Percentiles rank a stretch among this genome's conserved stretches.
Evolutionary conservation across 805 yeast species (phyloP).

Genomic region (Maudiozyma barnettii): DNA sequence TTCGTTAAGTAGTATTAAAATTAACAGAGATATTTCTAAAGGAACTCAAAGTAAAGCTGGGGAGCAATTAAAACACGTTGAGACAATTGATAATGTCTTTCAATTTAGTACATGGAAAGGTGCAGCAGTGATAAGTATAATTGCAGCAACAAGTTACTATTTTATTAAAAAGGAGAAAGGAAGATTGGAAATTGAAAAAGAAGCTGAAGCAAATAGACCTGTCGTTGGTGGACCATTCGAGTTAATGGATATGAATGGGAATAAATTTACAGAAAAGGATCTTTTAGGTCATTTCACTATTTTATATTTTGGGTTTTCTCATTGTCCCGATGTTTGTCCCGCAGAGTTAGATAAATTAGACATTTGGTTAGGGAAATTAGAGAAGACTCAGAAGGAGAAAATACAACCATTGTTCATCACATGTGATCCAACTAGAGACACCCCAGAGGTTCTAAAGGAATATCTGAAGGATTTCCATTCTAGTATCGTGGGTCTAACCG

Average conservation of each 20-base stretch:
- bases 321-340: slow-evolving; percentile 97
- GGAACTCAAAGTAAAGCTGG: not conserved
- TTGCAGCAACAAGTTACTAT: slow-evolving; percentile 62
- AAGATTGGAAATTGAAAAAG: slow-evolving; percentile 60
- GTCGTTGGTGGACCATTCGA: slow-evolving; percentile 71
- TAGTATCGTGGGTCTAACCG: slow-evolving; percentile 81
- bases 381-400: slow-evolving; percentile 39
- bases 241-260: slow-evolving; percentile 59
- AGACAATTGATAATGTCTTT: not conserved
- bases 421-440: slow-evolving; percentile 92
- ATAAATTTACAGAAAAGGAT: slow-evolving; percentile 65
- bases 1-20: slow-evolving; percentile 1
- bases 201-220: slow-evolving; percentile 81
- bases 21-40: not conserved
- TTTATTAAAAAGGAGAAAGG: slow-evolving; percentile 67
- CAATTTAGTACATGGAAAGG: slow-evolving; percentile 82
- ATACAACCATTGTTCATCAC: slow-evolving; percentile 86
- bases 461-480: slow-evolving; percentile 86
- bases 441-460: slow-evolving; percentile 72
- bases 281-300: slow-evolving; percentile 70
- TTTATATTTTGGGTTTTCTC: slow-evolving; percentile 88
- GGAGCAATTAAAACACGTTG: not conserved
- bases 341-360: slow-evolving; percentile 92
- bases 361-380: slow-evolving; percentile 47
- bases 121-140: slow-evolving; percentile 44